A percentile compares a stretch with the other conserved stretches of the same genome.
Conservation (phyloP, 768 basidiomycete species). For the Pholiota conissans region DNA sequence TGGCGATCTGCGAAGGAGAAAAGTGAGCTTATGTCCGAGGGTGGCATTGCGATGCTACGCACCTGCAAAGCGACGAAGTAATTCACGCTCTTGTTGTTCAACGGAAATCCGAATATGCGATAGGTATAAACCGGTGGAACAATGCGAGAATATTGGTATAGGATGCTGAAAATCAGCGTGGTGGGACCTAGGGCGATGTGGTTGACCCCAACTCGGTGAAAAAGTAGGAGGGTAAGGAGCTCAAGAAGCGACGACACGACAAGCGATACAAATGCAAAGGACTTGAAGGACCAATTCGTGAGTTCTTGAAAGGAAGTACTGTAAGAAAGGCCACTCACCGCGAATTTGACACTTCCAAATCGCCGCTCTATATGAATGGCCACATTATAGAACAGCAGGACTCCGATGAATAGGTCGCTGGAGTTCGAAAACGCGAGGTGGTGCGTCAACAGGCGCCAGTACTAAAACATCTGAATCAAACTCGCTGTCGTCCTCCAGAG, state of each 20-base stretch:
- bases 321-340: slow-evolving; percentile 48
- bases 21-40: neutral
- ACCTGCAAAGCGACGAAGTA: slow-evolving; percentile 79
- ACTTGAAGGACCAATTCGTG: slow-evolving; percentile 42
- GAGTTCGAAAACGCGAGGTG: slow-evolving; percentile 82
- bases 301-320: slow-evolving; percentile 3
- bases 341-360: slow-evolving; percentile 87
- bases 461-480: slow-evolving; percentile 51
- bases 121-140: slow-evolving; percentile 78
- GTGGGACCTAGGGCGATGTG: slow-evolving; percentile 75
- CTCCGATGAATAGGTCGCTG: slow-evolving; percentile 78
- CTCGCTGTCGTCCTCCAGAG: slow-evolving; percentile 20
- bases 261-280: slow-evolving; percentile 70
- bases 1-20: slow-evolving; percentile 51
- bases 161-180: slow-evolving; percentile 72
- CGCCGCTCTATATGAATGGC: slow-evolving; percentile 76
- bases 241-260: slow-evolving; percentile 68
- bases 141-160: slow-evolving; percentile 82
- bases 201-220: slow-evolving; percentile 70
- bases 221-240: slow-evolving; percentile 61
- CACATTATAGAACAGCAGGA: slow-evolving; percentile 71
- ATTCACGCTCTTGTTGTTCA: slow-evolving; percentile 75
- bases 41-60: slow-evolving; percentile 14
- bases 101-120: slow-evolving; percentile 68
- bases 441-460: slow-evolving; percentile 79